Percentiles rank a stretch among this genome's conserved stretches.
phyloP scores from a whole-genome alignment of 225 moss, liverwort and hornwort species.

The Asterella californica region DNA sequence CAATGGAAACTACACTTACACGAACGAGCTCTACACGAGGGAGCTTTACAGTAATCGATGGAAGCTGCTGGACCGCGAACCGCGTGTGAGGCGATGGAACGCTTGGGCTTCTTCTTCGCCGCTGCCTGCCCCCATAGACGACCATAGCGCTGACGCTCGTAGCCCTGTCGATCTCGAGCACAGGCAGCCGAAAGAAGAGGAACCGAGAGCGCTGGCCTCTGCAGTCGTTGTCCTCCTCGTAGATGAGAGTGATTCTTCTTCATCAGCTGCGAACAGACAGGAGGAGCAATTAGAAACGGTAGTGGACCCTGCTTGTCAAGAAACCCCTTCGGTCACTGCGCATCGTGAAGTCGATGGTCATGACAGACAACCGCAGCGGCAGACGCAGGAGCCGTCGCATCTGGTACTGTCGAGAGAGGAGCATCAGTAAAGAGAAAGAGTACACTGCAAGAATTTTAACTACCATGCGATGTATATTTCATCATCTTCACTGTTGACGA shows the following conservation, averaged over 20 bases:
- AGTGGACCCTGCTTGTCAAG: not conserved
- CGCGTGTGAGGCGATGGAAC: not conserved
- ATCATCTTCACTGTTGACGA: too few relatives aligned
- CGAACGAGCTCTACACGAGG: slow-evolving; percentile 9
- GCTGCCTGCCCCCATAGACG: not conserved
- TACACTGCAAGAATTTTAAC: too few relatives aligned
- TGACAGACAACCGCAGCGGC: not conserved
- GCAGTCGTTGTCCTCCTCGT: not conserved
- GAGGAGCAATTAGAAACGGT: not conserved
- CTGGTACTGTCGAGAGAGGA: not conserved
- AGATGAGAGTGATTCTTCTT: not conserved
- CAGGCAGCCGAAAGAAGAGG: not conserved
- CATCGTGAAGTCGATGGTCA: not conserved
- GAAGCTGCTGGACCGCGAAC: slow-evolving; percentile 8
- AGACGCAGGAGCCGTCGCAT: not conserved
- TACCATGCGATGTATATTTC: too few relatives aligned
- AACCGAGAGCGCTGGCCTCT: not conserved
- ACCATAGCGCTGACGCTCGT: not conserved
- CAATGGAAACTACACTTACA: slow-evolving; percentile 23
- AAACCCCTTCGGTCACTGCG: not conserved
- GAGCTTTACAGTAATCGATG: slow-evolving; percentile 2
- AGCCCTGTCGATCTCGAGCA: not conserved
- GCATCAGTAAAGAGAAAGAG: not conserved
- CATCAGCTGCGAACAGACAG: not conserved
- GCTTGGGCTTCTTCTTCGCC: not conserved